Percentiles rank a stretch among this genome's conserved stretches.
Evolutionary conservation across 495 filamentous ascomycete species (phyloP).

Genomic region (Apodospora peruviana): DNA sequence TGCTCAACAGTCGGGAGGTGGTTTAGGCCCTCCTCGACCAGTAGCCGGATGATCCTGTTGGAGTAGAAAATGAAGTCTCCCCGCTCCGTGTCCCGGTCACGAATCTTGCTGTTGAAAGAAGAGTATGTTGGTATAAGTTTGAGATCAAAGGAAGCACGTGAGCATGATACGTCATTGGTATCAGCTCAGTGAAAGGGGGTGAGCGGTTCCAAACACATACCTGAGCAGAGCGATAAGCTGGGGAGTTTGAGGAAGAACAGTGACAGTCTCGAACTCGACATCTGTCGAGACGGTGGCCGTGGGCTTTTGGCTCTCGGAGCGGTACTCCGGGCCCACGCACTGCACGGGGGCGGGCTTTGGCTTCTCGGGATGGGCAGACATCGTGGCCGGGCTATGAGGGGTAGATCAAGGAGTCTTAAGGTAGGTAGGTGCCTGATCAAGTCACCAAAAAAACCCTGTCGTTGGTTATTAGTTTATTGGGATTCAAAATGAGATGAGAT

Average conservation of each 20-base stretch:
- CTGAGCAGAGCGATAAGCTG: conserved; percentile 95
- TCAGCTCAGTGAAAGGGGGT: too few species aligned
- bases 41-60: conserved; percentile 95
- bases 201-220: too few species aligned
- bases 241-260: conserved; percentile 85
- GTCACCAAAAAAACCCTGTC: too few species aligned
- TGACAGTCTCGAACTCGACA: conserved; percentile 80
- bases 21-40: conserved; percentile 96
- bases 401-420: not conserved
- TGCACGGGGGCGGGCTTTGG: conserved; percentile 52
- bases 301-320: conserved; percentile 70
- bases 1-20: conserved; percentile 88
- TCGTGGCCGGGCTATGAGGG: conserved; percentile 1
- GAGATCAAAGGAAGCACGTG: too few species aligned
- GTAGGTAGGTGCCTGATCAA: not conserved
- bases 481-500: too few species aligned
- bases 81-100: conserved; percentile 78
- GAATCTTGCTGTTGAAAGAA: conserved; percentile 68
- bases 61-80: conserved; percentile 99
- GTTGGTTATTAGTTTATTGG: too few species aligned
- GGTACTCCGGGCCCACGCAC: conserved; percentile 74
- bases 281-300: conserved; percentile 83
- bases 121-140: conserved; percentile 13
- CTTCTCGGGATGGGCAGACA: conserved; percentile 10
- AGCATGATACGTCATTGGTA: too few species aligned